Evolutionary conservation across 1,139 yeast species (phyloP), one percentile per base, ranked within the genome.

Genomic region (Diutina rugosa): DNA sequence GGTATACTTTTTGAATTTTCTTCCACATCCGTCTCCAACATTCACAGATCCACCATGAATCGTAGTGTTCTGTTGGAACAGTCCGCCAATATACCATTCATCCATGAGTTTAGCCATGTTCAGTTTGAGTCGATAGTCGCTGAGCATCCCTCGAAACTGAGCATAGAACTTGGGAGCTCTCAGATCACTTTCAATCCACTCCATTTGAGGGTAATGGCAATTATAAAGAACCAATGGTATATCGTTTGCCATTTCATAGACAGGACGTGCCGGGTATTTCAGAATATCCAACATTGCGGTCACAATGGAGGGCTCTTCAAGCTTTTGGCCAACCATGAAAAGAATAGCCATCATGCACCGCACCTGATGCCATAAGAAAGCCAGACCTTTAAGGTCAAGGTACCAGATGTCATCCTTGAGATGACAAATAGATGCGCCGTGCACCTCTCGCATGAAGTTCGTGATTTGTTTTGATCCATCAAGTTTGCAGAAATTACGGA

Each of bases 311-410:
- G 89, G 84, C 0, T 68, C 59, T 68, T 95, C 99, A 35, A 81
- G 75, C 18, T 74, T 75, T 67, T 90, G 97, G 0, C 97, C 99
- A 5, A 91, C 82, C 30, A 86, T 70, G 57, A 95, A 81, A 56
- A 95, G 68, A 7, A 88, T 76, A 0, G 96, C 96, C 72, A 90
- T 81, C 96, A 95, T 93, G 62, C 96, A 90, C 56, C 99, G 79
- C 28, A 95, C 99, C 68, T 95, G 99, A 67, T 95, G 98, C 99
- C 99, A 95, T 58, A 95, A 72, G 63, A 95, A 95, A 7, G 99
- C 99, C 2, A 89, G 76, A 0, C 99, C 99, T 61, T 81, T 78
- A 56, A 93, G 72, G 66, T 90, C 91, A 67, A 93, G 84, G 58
- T 85, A 86, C 64, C 78, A 87, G 57, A 77, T 73, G 49, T 77